Evolutionary conservation across 495 filamentous ascomycete species (phyloP).

Genomic region (Podospora appendiculata): DNA sequence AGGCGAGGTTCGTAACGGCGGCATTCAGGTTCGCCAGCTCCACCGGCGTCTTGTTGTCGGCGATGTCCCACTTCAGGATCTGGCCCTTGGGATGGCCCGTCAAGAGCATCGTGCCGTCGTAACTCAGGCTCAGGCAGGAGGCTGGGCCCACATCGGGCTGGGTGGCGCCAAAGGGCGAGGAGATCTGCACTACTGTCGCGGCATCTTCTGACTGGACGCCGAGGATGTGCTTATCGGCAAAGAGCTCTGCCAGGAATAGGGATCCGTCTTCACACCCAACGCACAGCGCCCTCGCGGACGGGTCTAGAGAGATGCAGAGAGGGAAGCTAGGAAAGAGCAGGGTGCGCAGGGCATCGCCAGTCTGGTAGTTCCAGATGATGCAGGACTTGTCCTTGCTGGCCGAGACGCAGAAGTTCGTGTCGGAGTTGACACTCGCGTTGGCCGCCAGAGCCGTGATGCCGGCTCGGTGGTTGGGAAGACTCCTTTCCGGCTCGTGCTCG

Average conservation of each 20-base stretch:
- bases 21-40: slow-evolving; percentile 63
- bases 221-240: slow-evolving; percentile 48
- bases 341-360: slow-evolving; percentile 65
- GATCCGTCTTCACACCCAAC: slow-evolving; percentile 77
- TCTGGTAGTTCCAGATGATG: slow-evolving; percentile 84
- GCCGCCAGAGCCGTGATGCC: slow-evolving; percentile 63
- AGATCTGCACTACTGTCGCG: slow-evolving; percentile 44
- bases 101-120: slow-evolving; percentile 72
- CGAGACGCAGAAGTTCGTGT: slow-evolving; percentile 69
- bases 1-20: slow-evolving; percentile 68
- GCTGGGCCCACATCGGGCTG: slow-evolving; percentile 53
- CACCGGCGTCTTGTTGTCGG: slow-evolving; percentile 57
- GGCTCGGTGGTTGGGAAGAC: slow-evolving; percentile 71
- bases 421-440: slow-evolving; percentile 54
- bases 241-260: slow-evolving; percentile 74
- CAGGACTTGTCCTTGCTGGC: slow-evolving; percentile 73
- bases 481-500: slow-evolving; percentile 52
- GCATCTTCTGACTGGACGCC: slow-evolving; percentile 46
- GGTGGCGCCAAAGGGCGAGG: slow-evolving; percentile 54
- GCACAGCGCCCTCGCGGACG: slow-evolving; percentile 74
- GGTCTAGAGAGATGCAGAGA: slow-evolving; percentile 68
- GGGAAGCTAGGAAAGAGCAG: slow-evolving; percentile 68
- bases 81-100: slow-evolving; percentile 78
- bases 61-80: slow-evolving; percentile 58
- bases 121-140: slow-evolving; percentile 59